Evolutionary conservation across 1,284 basidiomycete species (phyloP).

Genomic region (Sanghuangporus sanghuang): DNA sequence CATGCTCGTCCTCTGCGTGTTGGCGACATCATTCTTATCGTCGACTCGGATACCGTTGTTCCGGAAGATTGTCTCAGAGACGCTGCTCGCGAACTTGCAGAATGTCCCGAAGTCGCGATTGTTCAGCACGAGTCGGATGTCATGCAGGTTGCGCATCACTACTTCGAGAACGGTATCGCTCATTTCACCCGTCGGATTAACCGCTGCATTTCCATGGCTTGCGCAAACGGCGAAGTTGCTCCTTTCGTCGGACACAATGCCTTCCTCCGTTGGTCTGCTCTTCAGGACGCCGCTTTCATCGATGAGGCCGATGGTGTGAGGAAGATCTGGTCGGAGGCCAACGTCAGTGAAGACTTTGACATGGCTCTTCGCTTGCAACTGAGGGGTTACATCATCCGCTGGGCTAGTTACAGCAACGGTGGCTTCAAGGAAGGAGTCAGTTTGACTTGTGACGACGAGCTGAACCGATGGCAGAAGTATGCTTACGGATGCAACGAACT

Average conservation of each 20-base stretch:
- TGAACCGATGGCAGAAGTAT: slow-evolving; percentile 87
- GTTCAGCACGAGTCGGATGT: slow-evolving; percentile 83
- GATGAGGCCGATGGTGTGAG: slow-evolving; percentile 58
- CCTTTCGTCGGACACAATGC: slow-evolving; percentile 89
- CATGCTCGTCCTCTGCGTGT: slow-evolving; percentile 54
- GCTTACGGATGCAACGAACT: slow-evolving; percentile 74
- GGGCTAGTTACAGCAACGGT: slow-evolving; percentile 78
- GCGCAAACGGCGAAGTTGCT: slow-evolving; percentile 75
- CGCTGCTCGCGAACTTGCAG: slow-evolving; percentile 74
- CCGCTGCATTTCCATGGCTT: slow-evolving; percentile 68
- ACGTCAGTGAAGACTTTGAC: slow-evolving; percentile 83
- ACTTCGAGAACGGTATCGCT: slow-evolving; percentile 83
- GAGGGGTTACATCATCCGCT: slow-evolving; percentile 71
- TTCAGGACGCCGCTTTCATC: slow-evolving; percentile 74
- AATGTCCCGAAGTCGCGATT: slow-evolving; percentile 76
- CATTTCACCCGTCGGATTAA: slow-evolving; percentile 82
- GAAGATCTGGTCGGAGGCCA: slow-evolving; percentile 81
- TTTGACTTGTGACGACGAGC: slow-evolving; percentile 72
- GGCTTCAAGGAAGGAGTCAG: slow-evolving; percentile 89
- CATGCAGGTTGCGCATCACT: slow-evolving; percentile 83
- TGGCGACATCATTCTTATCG: slow-evolving; percentile 63
- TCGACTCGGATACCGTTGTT: slow-evolving; percentile 83
- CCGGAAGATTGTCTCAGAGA: slow-evolving; percentile 84
- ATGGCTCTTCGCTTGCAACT: slow-evolving; percentile 64
- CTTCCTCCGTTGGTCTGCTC: slow-evolving; percentile 79